Evolutionary conservation across 2,329 filamentous ascomycete species (phyloP).

Genomic region (Achaetomium macrosporum): DNA sequence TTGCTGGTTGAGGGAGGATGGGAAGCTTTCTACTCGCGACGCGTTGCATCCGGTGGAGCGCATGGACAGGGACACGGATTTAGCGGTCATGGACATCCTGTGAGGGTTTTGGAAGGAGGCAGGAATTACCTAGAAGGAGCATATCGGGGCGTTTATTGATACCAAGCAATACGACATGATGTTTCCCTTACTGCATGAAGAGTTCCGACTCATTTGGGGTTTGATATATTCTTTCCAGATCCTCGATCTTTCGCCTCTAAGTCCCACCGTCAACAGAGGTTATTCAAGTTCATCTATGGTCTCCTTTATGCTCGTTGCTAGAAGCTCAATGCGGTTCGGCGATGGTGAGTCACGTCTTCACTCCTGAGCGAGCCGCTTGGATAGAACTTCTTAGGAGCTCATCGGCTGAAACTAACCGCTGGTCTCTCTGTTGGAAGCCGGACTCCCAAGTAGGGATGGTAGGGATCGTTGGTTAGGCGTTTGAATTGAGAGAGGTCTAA

Average conservation of each 20-base stretch:
- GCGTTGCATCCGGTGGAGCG: slow-evolving; percentile 13
- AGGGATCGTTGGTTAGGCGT: no score
- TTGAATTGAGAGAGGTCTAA: no score
- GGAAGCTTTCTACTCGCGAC: slow-evolving; percentile 1
- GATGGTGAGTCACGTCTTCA: no score
- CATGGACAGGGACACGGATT: slow-evolving; percentile 10
- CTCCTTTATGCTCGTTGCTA: no score
- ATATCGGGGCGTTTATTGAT: slow-evolving; percentile 19
- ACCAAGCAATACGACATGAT: slow-evolving; percentile 10
- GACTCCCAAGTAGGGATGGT: no score
- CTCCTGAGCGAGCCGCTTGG: no score
- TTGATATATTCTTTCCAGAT: neutral
- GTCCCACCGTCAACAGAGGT: no score
- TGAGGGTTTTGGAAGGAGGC: slow-evolving; percentile 4
- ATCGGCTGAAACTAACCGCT: no score
- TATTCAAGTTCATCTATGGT: no score
- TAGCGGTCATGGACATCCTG: slow-evolving; percentile 3
- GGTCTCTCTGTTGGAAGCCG: no score
- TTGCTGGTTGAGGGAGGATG: slow-evolving; percentile 7
- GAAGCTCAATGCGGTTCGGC: no score
- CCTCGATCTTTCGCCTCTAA: neutral
- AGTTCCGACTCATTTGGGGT: neutral
- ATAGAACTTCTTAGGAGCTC: no score
- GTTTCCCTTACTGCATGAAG: slow-evolving; percentile 12
- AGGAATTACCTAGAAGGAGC: slow-evolving; percentile 17